These are phyloP conservation scores for Saccharomyces hybrid DNA, from an alignment of 1,139 yeast genomes.

Conservation along the genomic window DNA sequence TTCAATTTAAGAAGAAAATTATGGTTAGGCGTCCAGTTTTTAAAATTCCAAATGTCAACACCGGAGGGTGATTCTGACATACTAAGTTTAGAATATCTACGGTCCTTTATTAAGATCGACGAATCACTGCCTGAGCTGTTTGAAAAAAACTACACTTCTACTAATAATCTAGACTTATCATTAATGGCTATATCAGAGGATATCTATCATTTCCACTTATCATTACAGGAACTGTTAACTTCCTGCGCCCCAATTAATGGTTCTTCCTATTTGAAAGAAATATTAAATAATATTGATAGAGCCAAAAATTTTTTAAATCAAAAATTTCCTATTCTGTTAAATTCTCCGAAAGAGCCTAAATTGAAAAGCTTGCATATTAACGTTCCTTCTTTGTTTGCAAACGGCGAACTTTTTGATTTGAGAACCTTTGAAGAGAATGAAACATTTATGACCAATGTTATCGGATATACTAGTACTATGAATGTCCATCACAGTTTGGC, in stretches of 20 bases:
- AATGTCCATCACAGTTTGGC: slow-evolving; percentile 8
- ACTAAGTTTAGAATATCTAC: slow-evolving; percentile 8
- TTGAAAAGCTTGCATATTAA: slow-evolving; percentile 5
- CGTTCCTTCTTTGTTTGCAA: background rate
- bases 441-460: slow-evolving; percentile 10
- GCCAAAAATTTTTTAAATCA: slow-evolving; percentile 1
- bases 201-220: slow-evolving; percentile 14
- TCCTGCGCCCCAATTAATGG: slow-evolving; percentile 5
- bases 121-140: slow-evolving; percentile 1
- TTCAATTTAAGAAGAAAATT: slow-evolving; percentile 12
- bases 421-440: slow-evolving; percentile 6
- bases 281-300: slow-evolving; percentile 10
- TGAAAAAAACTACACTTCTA: slow-evolving; percentile 1
- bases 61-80: slow-evolving; percentile 11
- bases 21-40: slow-evolving; percentile 18
- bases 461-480: slow-evolving; percentile 9
- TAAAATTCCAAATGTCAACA: slow-evolving; percentile 11
- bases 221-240: slow-evolving; percentile 9
- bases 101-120: slow-evolving; percentile 6
- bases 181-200: slow-evolving; percentile 12
- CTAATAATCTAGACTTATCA: slow-evolving; percentile 6
- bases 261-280: slow-evolving; percentile 5
- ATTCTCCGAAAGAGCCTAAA: slow-evolving; percentile 1
- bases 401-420: background rate
- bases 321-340: background rate